Conservation (phyloP, 208 protist species). For the Tritrichomonas foetus region DNA sequence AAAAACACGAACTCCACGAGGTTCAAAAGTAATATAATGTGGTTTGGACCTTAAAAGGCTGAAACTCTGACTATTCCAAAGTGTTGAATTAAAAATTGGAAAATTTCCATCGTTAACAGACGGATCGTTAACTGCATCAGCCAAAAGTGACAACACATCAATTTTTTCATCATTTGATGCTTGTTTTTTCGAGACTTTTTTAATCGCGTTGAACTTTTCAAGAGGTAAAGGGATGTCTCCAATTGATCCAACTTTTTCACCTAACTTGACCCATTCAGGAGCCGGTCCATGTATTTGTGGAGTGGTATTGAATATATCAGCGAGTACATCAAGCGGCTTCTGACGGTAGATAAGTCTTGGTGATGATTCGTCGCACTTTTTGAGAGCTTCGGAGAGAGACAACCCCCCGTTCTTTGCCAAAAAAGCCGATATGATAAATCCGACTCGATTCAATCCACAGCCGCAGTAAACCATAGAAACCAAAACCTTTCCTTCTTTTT, state of each 20-base stretch:
- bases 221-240: not conserved
- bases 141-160: not conserved
- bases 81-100: too few relatives aligned
- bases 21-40: too few relatives aligned
- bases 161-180: not conserved
- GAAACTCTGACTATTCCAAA: too few relatives aligned
- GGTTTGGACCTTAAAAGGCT: too few relatives aligned
- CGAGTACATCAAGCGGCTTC: not conserved
- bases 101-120: too few relatives aligned
- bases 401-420: not conserved
- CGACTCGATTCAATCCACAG: not conserved
- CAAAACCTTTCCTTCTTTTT: not conserved
- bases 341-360: not conserved
- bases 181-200: not conserved
- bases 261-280: not conserved
- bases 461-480: not conserved
- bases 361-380: not conserved
- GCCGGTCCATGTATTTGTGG: not conserved
- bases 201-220: not conserved
- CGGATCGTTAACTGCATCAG: not conserved
- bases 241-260: not conserved
- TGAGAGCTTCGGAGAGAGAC: not conserved
- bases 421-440: not conserved
- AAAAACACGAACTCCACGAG: too few relatives aligned
- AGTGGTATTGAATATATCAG: too few relatives aligned